A percentile compares a stretch with the other conserved stretches of the same genome.
phyloP scores from a whole-genome alignment of 2,329 filamentous ascomycete genomes.

The Clarireedia sp. region DNA sequence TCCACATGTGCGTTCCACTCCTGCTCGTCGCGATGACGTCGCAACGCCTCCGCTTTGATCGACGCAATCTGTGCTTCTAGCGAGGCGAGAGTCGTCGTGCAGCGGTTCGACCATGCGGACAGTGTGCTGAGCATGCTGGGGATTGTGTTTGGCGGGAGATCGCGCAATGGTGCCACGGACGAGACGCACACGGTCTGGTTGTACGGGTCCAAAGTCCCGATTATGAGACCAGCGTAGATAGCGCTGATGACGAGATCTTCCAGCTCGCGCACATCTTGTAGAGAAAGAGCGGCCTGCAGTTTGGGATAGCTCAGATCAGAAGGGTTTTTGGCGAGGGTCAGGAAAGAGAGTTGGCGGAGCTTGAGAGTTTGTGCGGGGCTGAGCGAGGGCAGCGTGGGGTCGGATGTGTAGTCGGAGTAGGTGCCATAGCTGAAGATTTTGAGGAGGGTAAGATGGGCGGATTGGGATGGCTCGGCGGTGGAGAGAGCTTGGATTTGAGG shows the following conservation, averaged over 20 bases:
- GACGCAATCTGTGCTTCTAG: conserved; percentile 67
- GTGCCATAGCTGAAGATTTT: conserved; percentile 91
- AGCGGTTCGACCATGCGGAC: conserved; percentile 69
- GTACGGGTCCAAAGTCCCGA: conserved; percentile 75
- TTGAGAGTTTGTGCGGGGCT: conserved; percentile 69
- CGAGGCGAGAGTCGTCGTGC: conserved; percentile 61
- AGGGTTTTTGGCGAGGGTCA: conserved; percentile 66
- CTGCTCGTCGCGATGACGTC: conserved; percentile 37
- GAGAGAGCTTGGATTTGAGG: conserved; percentile 69
- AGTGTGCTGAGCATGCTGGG: conserved; percentile 61
- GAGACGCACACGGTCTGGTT: conserved; percentile 68
- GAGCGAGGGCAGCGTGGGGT: conserved; percentile 58
- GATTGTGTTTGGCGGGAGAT: conserved; percentile 68
- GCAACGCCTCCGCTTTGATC: conserved; percentile 52
- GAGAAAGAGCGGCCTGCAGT: conserved; percentile 58
- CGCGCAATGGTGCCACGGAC: conserved; percentile 76
- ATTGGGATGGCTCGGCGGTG: conserved; percentile 50
- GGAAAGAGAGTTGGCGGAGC: conserved; percentile 81
- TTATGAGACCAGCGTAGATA: conserved; percentile 77
- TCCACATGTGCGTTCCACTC: conserved; percentile 27
- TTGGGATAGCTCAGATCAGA: conserved; percentile 64
- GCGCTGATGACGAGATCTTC: conserved; percentile 82
- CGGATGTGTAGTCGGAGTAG: conserved; percentile 61
- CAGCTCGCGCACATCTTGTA: conserved; percentile 60
- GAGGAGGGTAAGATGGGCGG: conserved; percentile 60